Percentiles rank a stretch among this genome's conserved stretches.
Conservation (phyloP, 164 flowering plant species). For the Platanus orientalis region DNA sequence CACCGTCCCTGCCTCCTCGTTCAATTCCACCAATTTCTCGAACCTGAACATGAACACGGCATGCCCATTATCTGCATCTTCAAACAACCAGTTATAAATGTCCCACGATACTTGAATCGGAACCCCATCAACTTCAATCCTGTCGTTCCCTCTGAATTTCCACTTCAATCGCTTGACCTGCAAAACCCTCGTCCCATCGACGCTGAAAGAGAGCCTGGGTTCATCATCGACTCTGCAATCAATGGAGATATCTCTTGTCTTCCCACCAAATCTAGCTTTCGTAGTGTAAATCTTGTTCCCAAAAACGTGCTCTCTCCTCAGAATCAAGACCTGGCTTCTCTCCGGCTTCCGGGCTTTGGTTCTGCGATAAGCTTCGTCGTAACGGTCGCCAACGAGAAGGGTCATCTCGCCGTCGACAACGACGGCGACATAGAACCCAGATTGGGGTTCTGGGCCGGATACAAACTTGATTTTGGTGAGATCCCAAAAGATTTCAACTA, state of each 20-base stretch:
- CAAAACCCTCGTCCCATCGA: conserved; percentile 48
- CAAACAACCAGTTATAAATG: conserved; percentile 74
- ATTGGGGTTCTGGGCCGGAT: conserved; percentile 61
- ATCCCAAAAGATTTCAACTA: conserved; percentile 48
- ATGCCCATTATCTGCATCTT: conserved; percentile 34
- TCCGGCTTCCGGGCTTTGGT: conserved; percentile 26
- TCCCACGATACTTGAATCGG: conserved; percentile 78
- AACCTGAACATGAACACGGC: conserved; percentile 73
- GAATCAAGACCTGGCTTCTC: conserved; percentile 33
- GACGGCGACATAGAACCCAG: conserved; percentile 60
- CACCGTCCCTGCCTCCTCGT: conserved; percentile 8
- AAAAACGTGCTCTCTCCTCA: conserved; percentile 59
- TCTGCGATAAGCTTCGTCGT: conserved; percentile 37
- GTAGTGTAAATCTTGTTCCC: conserved; percentile 51
- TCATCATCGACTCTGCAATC: conserved; percentile 42
- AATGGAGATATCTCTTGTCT: conserved; percentile 40
- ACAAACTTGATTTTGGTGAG: conserved; percentile 49
- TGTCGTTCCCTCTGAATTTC: conserved; percentile 85
- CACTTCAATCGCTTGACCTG: conserved; percentile 62
- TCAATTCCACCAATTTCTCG: conserved; percentile 25
- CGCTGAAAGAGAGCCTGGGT: conserved; percentile 35
- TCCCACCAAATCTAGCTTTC: conserved; percentile 53
- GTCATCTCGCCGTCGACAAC: conserved; percentile 42
- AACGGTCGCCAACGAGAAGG: conserved; percentile 63
- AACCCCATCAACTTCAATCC: conserved; percentile 53